Evolutionary conservation across 176 grass and related monocot genomes (phyloP).

Genomic region (Hyparrhenia diplandra): DNA sequence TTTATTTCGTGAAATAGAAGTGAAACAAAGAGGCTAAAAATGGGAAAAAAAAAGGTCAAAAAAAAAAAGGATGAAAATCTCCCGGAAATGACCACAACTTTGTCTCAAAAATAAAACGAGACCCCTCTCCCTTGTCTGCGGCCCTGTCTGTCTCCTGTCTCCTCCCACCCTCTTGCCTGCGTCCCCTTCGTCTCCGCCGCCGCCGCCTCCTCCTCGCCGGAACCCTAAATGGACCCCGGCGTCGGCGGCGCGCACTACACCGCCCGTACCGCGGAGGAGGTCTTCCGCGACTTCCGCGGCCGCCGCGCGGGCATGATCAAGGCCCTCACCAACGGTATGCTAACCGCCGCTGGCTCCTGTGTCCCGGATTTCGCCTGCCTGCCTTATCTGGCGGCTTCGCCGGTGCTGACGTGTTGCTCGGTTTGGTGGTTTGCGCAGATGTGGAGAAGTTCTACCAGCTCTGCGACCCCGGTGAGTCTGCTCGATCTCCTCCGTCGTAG

Average conservation of each 20-base stretch:
- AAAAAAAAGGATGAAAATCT: background rate
- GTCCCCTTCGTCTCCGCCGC: slow-evolving; percentile 21
- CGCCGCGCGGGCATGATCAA: slow-evolving; percentile 93
- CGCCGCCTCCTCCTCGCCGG: slow-evolving; percentile 37
- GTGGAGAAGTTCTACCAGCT: slow-evolving; percentile 91
- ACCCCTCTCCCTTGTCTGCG: slow-evolving; percentile 26
- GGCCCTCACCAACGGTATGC: slow-evolving; percentile 81
- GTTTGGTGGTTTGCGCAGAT: slow-evolving; percentile 48
- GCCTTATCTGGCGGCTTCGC: background rate
- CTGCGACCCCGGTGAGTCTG: slow-evolving; percentile 86
- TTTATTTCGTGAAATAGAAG: background rate
- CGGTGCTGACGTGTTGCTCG: slow-evolving; percentile 20
- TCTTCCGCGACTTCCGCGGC: slow-evolving; percentile 87
- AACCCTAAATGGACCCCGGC: slow-evolving; percentile 68
- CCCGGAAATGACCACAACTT: background rate
- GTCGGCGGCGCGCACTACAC: slow-evolving; percentile 44
- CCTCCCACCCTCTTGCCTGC: slow-evolving; percentile 28
- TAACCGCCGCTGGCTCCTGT: background rate
- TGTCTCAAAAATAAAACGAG: slow-evolving; percentile 39
- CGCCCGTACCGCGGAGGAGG: slow-evolving; percentile 87
- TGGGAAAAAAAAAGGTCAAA: background rate
- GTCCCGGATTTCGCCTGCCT: slow-evolving; percentile 10
- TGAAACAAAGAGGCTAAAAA: background rate
- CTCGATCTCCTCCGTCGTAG: slow-evolving; percentile 36
- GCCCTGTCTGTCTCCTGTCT: slow-evolving; percentile 12